Conservation (phyloP, 2,329 filamentous ascomycete species). For the Ophiocordyceps sinensis region DNA sequence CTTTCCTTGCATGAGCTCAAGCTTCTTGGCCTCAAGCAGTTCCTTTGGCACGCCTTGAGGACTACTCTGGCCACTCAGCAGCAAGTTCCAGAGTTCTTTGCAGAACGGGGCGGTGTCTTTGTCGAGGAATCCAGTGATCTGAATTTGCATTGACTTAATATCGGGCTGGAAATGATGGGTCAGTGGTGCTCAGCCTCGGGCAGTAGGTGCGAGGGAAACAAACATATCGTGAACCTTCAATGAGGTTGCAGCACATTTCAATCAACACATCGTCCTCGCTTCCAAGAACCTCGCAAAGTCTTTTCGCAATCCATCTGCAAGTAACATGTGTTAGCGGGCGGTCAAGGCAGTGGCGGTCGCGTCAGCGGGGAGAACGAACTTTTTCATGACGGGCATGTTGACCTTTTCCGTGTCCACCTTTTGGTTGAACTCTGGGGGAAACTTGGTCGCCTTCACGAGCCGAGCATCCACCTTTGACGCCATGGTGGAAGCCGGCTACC, state of each 20-base stretch:
- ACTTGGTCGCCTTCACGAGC: conserved; percentile 81
- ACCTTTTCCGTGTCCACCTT: conserved; percentile 98
- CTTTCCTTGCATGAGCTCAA: conserved; percentile 90
- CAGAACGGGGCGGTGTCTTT: conserved; percentile 83
- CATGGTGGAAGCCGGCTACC: conserved; percentile 36
- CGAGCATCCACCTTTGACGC: conserved; percentile 78
- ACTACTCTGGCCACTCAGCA: conserved; percentile 77
- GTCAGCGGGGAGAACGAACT: conserved; percentile 36
- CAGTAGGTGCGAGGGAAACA: background rate
- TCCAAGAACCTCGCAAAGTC: conserved; percentile 76
- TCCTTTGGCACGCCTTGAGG: conserved; percentile 89
- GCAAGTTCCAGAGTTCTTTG: conserved; percentile 84
- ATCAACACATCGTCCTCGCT: conserved; percentile 93
- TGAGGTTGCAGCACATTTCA: conserved; percentile 58
- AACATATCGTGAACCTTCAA: conserved; percentile 65
- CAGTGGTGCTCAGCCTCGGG: conserved; percentile 7
- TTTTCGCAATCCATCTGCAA: conserved; percentile 78
- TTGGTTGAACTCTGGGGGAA: conserved; percentile 80
- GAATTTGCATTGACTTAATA: conserved; percentile 89
- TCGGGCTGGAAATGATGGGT: conserved; percentile 52
- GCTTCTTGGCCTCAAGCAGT: conserved; percentile 88
- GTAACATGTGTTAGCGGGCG: conserved; percentile 3
- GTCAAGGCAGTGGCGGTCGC: conserved; percentile 2
- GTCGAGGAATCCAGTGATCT: conserved; percentile 87
- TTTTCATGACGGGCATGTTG: conserved; percentile 95